phyloP scores from a whole-genome alignment of 1,284 basidiomycete genomes.

The Porodaedalea pini region DNA sequence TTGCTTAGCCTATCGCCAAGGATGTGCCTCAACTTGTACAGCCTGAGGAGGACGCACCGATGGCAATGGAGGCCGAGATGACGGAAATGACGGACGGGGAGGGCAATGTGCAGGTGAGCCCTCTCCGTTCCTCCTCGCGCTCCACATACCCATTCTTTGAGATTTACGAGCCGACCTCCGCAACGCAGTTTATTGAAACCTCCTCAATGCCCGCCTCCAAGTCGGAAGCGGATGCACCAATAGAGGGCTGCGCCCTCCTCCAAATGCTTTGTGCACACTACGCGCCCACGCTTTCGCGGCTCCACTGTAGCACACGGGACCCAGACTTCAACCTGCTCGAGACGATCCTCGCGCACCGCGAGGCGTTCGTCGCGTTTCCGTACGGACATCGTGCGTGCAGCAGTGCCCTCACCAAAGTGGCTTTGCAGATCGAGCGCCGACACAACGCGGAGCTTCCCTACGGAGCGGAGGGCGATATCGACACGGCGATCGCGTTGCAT shows the following conservation, averaged over 20 bases:
- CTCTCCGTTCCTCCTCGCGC: neutral
- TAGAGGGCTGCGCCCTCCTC: constrained; percentile 14
- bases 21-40: neutral
- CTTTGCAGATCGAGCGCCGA: constrained; percentile 16
- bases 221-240: neutral
- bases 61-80: constrained; percentile 4
- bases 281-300: neutral
- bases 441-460: constrained; percentile 5
- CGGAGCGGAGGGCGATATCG: constrained; percentile 14
- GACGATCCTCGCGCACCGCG: constrained; percentile 20
- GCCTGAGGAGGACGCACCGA: neutral
- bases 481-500: constrained; percentile 20
- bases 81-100: constrained; percentile 12
- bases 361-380: constrained; percentile 19
- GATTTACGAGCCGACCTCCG: neutral
- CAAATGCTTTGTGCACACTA: constrained; percentile 14
- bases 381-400: constrained; percentile 16
- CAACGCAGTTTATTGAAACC: constrained; percentile 11
- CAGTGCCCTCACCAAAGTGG: constrained; percentile 16
- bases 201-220: neutral
- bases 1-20: neutral
- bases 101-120: constrained; percentile 19
- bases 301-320: constrained; percentile 3
- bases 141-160: constrained; percentile 1
- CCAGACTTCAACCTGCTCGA: constrained; percentile 20